A percentile compares a stretch with the other conserved stretches of the same genome.
Evolutionary conservation across 768 basidiomycete species (phyloP).

Genomic region (Floccularia luteovirens): DNA sequence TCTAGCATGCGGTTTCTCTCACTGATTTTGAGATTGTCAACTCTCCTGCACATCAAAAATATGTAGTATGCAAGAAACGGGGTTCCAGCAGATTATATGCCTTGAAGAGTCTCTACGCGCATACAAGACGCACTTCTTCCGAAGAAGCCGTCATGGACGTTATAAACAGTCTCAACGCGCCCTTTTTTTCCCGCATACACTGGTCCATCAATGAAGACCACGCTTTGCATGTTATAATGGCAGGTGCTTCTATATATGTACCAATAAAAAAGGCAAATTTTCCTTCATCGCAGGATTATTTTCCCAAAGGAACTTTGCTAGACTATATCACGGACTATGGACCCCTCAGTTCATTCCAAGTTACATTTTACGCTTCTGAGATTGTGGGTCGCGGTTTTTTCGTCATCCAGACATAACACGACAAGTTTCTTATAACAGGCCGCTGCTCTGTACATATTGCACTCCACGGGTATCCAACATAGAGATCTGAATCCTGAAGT

Average conservation of each 20-base stretch:
- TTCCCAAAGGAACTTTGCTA: conserved; percentile 19
- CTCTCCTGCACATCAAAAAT: not conserved
- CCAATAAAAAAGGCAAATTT: not conserved
- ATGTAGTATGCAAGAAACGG: not conserved
- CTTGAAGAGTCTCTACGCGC: not conserved
- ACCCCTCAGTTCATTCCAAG: conserved; percentile 23
- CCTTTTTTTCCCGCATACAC: not conserved
- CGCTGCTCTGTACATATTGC: conserved; percentile 34
- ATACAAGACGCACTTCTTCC: not conserved
- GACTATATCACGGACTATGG: conserved; percentile 24
- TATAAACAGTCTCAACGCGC: not conserved
- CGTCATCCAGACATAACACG: not conserved
- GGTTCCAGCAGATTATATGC: not conserved
- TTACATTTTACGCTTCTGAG: conserved; percentile 39
- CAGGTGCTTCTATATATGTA: not conserved
- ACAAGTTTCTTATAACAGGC: conserved; percentile 15
- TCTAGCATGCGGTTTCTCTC: not conserved
- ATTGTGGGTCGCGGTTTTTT: conserved; percentile 24
- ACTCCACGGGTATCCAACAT: conserved; percentile 38
- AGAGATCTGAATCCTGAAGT: conserved; percentile 35
- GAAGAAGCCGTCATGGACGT: not conserved
- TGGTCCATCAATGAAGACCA: not conserved
- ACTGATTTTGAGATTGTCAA: not conserved
- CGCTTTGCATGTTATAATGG: not conserved
- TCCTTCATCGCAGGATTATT: conserved; percentile 21